These are phyloP conservation scores for Globisporangium acanthophoron DNA, from an alignment of 352 stramenopile species.

Conservation along the genomic window DNA sequence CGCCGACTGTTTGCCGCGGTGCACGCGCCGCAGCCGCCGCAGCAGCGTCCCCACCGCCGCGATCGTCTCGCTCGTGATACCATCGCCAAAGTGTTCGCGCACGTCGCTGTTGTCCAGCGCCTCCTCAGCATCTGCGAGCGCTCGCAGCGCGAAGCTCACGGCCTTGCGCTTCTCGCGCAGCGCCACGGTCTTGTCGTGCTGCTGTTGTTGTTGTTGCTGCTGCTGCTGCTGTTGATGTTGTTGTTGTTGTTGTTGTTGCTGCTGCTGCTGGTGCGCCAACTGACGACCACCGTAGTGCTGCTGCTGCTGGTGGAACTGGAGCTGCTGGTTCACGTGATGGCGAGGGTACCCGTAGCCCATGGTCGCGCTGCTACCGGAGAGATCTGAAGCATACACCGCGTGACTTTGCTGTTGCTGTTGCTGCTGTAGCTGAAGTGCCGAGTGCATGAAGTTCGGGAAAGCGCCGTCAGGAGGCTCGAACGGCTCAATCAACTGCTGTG, in stretches of 20 bases:
- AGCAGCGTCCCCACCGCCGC: slow-evolving; percentile 20
- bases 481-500: background rate
- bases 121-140: slow-evolving; percentile 33
- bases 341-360: background rate
- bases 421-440: background rate
- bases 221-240: slow-evolving; percentile 5
- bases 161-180: slow-evolving; percentile 26
- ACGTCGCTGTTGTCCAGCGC: slow-evolving; percentile 33
- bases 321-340: background rate
- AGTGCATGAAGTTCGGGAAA: background rate
- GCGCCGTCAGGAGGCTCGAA: background rate
- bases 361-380: background rate
- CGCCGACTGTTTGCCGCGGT: slow-evolving; percentile 37
- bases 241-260: background rate
- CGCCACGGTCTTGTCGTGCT: background rate
- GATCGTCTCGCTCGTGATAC: slow-evolving; percentile 16
- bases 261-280: background rate
- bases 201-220: background rate
- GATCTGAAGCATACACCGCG: background rate
- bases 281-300: background rate
- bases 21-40: slow-evolving; percentile 26
- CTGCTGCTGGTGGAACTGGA: background rate
- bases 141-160: slow-evolving; percentile 21
- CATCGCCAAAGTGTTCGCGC: slow-evolving; percentile 27
- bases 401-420: background rate